phyloP scores from a whole-genome alignment of 306 rosid genomes.

The Citrullus colocynthis region DNA sequence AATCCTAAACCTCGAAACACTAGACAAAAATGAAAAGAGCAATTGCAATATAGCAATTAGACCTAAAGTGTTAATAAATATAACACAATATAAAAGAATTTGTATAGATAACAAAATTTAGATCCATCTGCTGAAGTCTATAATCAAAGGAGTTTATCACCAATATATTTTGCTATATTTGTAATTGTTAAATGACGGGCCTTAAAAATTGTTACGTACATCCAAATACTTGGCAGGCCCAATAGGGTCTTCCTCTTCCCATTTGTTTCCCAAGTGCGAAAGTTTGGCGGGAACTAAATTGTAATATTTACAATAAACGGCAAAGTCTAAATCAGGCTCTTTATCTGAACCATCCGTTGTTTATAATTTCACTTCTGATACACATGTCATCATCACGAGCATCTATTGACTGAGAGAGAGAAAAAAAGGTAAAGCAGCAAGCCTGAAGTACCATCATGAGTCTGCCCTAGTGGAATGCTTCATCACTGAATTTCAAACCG shows the following conservation, averaged over 20 bases:
- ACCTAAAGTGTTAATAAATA: too few species aligned
- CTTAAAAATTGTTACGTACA: too few species aligned
- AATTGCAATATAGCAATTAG: too few species aligned
- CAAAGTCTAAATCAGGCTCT: background rate
- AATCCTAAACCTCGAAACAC: too few species aligned
- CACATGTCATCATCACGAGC: background rate
- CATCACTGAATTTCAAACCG: background rate
- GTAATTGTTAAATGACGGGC: too few species aligned
- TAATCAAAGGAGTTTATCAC: too few species aligned
- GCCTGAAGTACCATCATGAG: background rate
- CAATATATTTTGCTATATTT: too few species aligned
- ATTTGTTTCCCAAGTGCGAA: background rate
- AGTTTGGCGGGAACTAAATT: background rate
- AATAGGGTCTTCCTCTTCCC: background rate
- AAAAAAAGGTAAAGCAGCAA: background rate
- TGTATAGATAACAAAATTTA: too few species aligned
- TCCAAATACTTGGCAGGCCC: background rate
- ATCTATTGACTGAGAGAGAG: too few species aligned
- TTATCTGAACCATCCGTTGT: background rate
- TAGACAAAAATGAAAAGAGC: too few species aligned
- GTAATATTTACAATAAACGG: background rate
- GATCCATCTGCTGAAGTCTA: too few species aligned
- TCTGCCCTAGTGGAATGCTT: constrained; percentile 14
- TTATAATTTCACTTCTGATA: background rate
- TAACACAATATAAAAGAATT: too few species aligned